phyloP scores from a whole-genome alignment of 2,329 filamentous ascomycete genomes.

The Trichophyton rubrum region DNA sequence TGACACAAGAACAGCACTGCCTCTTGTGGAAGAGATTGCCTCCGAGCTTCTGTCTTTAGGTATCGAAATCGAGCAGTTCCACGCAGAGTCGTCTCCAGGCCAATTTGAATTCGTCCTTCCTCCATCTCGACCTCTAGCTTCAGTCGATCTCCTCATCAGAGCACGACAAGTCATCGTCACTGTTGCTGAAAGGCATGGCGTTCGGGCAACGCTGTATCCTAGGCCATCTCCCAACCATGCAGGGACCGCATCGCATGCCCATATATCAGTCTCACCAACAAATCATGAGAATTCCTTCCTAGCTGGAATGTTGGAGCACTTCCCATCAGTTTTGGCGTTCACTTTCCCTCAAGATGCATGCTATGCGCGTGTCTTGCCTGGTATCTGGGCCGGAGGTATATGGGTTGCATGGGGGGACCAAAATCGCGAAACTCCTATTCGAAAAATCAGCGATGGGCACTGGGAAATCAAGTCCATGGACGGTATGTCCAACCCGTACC shows the following conservation, averaged over 20 bases:
- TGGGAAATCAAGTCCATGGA: constrained; percentile 20
- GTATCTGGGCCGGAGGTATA: constrained; percentile 65
- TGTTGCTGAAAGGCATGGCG: constrained; percentile 49
- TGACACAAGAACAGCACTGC: constrained; percentile 44
- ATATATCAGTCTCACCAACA: constrained; percentile 51
- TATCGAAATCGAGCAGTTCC: constrained; percentile 59
- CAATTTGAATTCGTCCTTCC: constrained; percentile 69
- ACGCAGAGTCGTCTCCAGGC: constrained; percentile 58
- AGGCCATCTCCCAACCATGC: constrained; percentile 48
- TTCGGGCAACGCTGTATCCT: constrained; percentile 61
- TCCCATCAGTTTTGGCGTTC: constrained; percentile 56
- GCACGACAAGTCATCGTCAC: constrained; percentile 56
- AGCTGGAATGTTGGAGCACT: constrained; percentile 54
- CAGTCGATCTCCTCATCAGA: constrained; percentile 60
- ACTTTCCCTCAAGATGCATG: constrained; percentile 53
- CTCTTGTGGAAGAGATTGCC: constrained; percentile 54
- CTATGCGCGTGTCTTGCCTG: constrained; percentile 56
- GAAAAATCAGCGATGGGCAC: constrained; percentile 14
- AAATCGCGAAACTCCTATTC: constrained; percentile 20
- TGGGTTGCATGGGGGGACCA: constrained; percentile 73
- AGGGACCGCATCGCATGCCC: constrained; percentile 57
- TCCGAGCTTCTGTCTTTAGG: constrained; percentile 47
- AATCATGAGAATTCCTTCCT: constrained; percentile 52
- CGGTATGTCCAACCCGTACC: constrained; percentile 21
- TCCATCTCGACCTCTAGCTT: constrained; percentile 48